Percentiles rank a stretch among this genome's conserved stretches.
phyloP scores from a whole-genome alignment of 1,284 basidiomycete species.

The Bondarzewia mesenterica region DNA sequence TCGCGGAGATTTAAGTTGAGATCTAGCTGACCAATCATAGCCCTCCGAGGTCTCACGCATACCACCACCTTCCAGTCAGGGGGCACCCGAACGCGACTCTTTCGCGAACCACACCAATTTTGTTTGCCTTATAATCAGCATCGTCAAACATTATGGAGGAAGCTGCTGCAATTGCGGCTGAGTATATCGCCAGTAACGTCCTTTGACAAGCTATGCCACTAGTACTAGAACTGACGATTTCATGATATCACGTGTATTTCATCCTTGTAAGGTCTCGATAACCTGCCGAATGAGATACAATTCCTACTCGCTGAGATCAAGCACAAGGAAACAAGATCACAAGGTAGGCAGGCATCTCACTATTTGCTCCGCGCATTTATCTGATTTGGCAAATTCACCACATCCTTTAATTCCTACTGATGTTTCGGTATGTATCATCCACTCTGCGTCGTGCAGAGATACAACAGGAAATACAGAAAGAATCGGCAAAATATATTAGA shows the following conservation, averaged over 20 bases:
- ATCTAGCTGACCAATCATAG: no score
- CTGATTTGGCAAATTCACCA: neutral
- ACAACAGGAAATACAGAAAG: constrained; percentile 44
- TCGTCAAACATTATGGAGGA: constrained; percentile 54
- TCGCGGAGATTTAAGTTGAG: no score
- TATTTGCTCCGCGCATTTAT: neutral
- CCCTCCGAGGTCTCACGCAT: no score
- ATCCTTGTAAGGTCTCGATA: constrained; percentile 53
- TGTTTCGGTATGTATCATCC: neutral
- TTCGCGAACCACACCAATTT: no score
- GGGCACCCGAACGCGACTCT: no score
- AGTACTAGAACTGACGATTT: neutral
- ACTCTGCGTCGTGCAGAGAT: constrained; percentile 30
- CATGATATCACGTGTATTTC: neutral
- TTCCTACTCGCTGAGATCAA: constrained; percentile 68
- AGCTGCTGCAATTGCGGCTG: constrained; percentile 59
- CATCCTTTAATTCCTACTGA: neutral
- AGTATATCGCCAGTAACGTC: constrained; percentile 61
- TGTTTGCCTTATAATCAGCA: no score
- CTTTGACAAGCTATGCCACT: neutral
- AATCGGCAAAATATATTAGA: constrained; percentile 44
- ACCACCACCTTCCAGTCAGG: no score
- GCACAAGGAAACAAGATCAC: constrained; percentile 42
- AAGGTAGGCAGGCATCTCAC: constrained; percentile 32
- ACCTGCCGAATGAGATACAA: constrained; percentile 65